Evolutionary conservation across 2,329 filamentous ascomycete genomes (phyloP), one percentile per base, ranked within the genome.

Genomic region (Ophiostoma tasmaniense): DNA sequence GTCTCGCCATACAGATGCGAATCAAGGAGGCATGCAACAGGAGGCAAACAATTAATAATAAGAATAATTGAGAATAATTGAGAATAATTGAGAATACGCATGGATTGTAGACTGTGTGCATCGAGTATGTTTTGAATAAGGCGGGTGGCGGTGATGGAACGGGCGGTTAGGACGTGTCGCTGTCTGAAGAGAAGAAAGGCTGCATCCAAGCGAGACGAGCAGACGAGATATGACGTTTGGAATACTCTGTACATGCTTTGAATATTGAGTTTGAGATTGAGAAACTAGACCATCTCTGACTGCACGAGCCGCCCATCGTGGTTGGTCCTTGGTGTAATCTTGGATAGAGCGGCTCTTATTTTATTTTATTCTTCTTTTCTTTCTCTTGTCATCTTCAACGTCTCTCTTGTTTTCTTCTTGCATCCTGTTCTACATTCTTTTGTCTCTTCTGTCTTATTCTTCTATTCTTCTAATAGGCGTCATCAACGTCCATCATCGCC

Each of bases 1-100:
- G 55, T 61, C 55, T 61, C 55, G 55, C 55, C 55, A 61, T 61
- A 61, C 55, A 61, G 13, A 30, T 30, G 55, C 25, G 55, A 28
- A 30, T 28, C 55, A 25, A 30, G 55, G 55, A 61, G 25, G 55
- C 25, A 11, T 61, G 50, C 4, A 55, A 55, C 50, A 55, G 10
- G 50, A 8, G 17, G 50, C n/a, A 25, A 3, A n/a, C n/a, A n/a
- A n/a, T n/a, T 13, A 14, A 39, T 14, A 39, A 39, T 13, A 14
- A 3, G 13, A 33, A 33, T 33, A 33, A 33, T 33, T n/a, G n/a
- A n/a, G n/a, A 33, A 33, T 33, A 8, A 33, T 33, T 52, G 22
- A 42, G 17, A 42, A 17, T n/a, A 52, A 22, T 10, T n/a, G n/a
- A n/a, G n/a, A n/a, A 22, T 52, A 20, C 45, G 22, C 45, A 52